Evolutionary conservation across 345 rosid genomes (phyloP), one percentile per base, ranked within the genome.

Genomic region (Hypericum perforatum): DNA sequence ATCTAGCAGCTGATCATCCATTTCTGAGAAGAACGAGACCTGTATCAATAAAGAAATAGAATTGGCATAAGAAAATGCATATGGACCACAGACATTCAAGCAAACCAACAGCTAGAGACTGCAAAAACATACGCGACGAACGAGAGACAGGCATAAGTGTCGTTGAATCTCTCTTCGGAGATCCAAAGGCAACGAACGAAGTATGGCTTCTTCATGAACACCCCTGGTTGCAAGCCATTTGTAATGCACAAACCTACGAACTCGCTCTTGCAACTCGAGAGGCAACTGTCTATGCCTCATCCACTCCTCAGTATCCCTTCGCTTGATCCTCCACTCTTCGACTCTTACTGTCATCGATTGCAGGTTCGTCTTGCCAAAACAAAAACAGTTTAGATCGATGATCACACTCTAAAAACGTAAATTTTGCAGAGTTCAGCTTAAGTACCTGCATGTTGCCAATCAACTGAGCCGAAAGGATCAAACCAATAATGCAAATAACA

Each of bases 181-280:
- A 56, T 92, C 98, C 60, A 73, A 56, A 3, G 96, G 96, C 52
- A 88, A 64, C 5, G 87, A 81, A 0, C 70, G 79, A 32, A 92
- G 62, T 48, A 92, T 85, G 13, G 79, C 78, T 60, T 92, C 98
- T 76, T 85, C 98, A 45, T 85, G 70, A 45, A 92, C 98, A 9
- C 98, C 98, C 72, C 98, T 64, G 0, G 95, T 85, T 43, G 98
- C 86, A 48, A 85, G 84, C 95, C 98, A 92, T 70, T 92, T 85
- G 63, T 83, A 85, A 55, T 88, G 98, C 22, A 77, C 76, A 44
- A 78, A 92, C 38, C 73, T 77, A 37, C 76, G 85, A 16, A 92
- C 85, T 12, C 94, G 82, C 60, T 92, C 96, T 56, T 77, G 86
- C 58, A 92, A 75, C 45, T 71, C 81, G 5, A 68, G 77, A 32